Conservation (phyloP, 2,329 filamentous ascomycete species). For the Fusarium fracticaudum region DNA sequence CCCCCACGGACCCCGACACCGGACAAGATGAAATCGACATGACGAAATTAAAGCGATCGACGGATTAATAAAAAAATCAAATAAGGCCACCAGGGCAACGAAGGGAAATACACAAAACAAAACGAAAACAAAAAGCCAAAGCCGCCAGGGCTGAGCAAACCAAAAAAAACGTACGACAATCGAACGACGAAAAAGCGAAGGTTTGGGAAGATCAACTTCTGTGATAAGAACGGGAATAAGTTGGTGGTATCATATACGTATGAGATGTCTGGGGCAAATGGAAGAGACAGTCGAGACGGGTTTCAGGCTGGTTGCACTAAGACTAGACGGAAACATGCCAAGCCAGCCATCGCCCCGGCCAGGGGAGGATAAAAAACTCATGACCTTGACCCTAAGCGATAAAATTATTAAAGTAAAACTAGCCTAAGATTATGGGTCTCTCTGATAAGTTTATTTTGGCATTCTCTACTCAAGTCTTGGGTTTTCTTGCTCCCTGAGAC, state of each 20-base stretch:
- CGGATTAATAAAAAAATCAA: background rate
- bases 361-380: too few relatives aligned
- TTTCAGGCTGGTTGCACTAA: slow-evolving; percentile 3
- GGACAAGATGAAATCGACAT: slow-evolving; percentile 48
- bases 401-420: too few relatives aligned
- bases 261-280: background rate
- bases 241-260: background rate
- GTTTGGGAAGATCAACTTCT: background rate
- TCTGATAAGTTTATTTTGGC: too few relatives aligned
- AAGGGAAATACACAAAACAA: background rate
- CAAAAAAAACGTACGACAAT: background rate
- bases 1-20: slow-evolving; percentile 45
- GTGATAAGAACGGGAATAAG: background rate
- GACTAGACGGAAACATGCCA: slow-evolving; percentile 5
- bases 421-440: too few relatives aligned
- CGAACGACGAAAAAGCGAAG: background rate
- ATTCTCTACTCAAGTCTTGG: too few relatives aligned
- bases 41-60: background rate
- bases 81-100: slow-evolving; percentile 28
- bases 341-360: background rate
- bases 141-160: slow-evolving; percentile 21
- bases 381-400: rapidly evolving
- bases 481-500: too few relatives aligned
- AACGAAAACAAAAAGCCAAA: background rate
- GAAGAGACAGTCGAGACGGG: background rate